These are phyloP conservation scores for Aureobasidium sp. DNA, from an alignment of 2,329 filamentous ascomycete genomes.

Conservation along the genomic window DNA sequence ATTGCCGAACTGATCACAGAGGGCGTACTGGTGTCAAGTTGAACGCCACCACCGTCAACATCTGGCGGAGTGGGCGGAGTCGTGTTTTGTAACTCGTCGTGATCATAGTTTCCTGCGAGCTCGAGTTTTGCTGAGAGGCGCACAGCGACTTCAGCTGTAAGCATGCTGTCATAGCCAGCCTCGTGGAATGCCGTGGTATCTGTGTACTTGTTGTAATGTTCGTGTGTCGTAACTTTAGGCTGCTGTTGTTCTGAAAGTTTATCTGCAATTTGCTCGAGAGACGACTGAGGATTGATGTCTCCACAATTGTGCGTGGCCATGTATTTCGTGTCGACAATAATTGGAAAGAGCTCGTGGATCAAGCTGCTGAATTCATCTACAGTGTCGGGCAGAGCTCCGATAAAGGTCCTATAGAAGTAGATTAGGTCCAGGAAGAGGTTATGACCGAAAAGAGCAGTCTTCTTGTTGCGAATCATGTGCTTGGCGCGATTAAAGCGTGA, in stretches of 20 bases:
- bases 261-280: slow-evolving; percentile 43
- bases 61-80: slow-evolving; percentile 15
- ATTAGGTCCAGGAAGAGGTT: slow-evolving; percentile 59
- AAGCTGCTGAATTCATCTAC: slow-evolving; percentile 47
- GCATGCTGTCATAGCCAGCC: slow-evolving; percentile 56
- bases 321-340: slow-evolving; percentile 58
- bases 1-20: slow-evolving; percentile 1
- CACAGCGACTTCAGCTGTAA: slow-evolving; percentile 54
- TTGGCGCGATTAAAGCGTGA: slow-evolving; percentile 36
- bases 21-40: slow-evolving; percentile 7
- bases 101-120: slow-evolving; percentile 30
- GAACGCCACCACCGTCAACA: slow-evolving; percentile 17
- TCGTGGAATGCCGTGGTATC: slow-evolving; percentile 45
- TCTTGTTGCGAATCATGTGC: slow-evolving; percentile 37
- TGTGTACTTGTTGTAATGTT: slow-evolving; percentile 36
- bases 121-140: slow-evolving; percentile 48
- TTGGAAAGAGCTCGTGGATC: slow-evolving; percentile 49
- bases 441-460: slow-evolving; percentile 54
- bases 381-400: slow-evolving; percentile 49
- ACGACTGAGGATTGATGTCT: slow-evolving; percentile 43
- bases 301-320: slow-evolving; percentile 52
- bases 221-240: slow-evolving; percentile 37
- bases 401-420: slow-evolving; percentile 57
- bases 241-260: slow-evolving; percentile 34
- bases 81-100: slow-evolving; percentile 18